These are phyloP conservation scores for Aspergillus ibericus DNA, from an alignment of 2,329 filamentous ascomycete genomes.

Conservation along the genomic window DNA sequence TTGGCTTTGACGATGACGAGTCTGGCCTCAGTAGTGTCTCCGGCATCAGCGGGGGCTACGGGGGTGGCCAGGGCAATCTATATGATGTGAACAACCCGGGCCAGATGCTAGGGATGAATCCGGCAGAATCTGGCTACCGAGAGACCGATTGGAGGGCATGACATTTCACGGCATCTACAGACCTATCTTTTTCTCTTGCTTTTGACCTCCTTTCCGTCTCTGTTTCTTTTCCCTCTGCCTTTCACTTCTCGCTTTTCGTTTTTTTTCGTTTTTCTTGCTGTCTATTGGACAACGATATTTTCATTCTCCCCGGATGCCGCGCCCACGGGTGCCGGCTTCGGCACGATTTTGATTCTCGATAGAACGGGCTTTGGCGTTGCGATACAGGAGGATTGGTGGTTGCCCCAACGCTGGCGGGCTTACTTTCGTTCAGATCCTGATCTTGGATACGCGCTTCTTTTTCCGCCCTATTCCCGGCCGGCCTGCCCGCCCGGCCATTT, in stretches of 20 bases:
- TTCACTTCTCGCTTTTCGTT: neutral
- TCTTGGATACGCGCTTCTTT: slow-evolving; percentile 3
- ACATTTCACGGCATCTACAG: neutral
- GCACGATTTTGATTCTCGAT: slow-evolving; percentile 12
- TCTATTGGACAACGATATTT: neutral
- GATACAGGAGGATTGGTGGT: slow-evolving; percentile 18
- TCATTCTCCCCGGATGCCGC: neutral
- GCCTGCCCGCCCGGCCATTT: slow-evolving; percentile 2
- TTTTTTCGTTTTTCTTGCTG: neutral
- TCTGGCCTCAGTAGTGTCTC: slow-evolving; percentile 37
- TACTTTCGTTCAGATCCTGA: slow-evolving; percentile 8
- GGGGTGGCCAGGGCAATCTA: slow-evolving; percentile 31
- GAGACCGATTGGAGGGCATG: slow-evolving; percentile 32
- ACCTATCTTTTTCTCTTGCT: neutral
- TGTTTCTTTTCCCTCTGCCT: neutral
- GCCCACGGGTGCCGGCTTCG: neutral
- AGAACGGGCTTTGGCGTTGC: slow-evolving; percentile 29
- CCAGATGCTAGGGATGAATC: slow-evolving; percentile 33
- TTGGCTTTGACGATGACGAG: slow-evolving; percentile 46
- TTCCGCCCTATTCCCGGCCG: slow-evolving; percentile 8
- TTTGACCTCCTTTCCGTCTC: slow-evolving; percentile 6
- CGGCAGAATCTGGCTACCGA: slow-evolving; percentile 27
- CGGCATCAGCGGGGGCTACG: slow-evolving; percentile 38
- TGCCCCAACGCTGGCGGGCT: slow-evolving; percentile 5
- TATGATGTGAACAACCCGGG: slow-evolving; percentile 29